Percentiles rank a stretch among this genome's conserved stretches.
phyloP scores from a whole-genome alignment of 768 basidiomycete genomes.

The Suillus variegatus region DNA sequence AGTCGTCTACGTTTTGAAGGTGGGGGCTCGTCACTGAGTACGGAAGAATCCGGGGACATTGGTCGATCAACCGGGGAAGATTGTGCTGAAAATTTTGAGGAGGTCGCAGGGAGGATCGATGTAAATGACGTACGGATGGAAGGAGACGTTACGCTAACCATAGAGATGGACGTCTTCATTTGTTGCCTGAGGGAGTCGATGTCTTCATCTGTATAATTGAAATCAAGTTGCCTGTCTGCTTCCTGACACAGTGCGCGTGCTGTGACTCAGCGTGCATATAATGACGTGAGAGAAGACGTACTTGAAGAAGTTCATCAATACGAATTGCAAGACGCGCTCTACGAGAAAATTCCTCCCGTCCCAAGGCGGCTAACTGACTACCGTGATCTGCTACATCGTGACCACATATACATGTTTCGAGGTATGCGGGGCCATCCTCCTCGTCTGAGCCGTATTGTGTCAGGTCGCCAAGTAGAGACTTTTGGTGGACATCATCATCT shows the following conservation, averaged over 20 bases:
- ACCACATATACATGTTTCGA: slow-evolving; percentile 67
- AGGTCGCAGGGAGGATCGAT: slow-evolving; percentile 3
- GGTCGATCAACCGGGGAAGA: slow-evolving; percentile 22
- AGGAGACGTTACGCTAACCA: slow-evolving; percentile 50
- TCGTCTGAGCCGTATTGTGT: slow-evolving; percentile 74
- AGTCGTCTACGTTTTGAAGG: slow-evolving; percentile 54
- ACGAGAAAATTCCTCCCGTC: slow-evolving; percentile 66
- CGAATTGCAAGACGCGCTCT: slow-evolving; percentile 74
- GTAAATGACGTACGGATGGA: slow-evolving; percentile 49
- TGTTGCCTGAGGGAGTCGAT: slow-evolving; percentile 70
- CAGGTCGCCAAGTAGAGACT: slow-evolving; percentile 52
- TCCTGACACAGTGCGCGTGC: slow-evolving; percentile 48
- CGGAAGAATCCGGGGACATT: slow-evolving; percentile 40
- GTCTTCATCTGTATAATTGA: slow-evolving; percentile 71
- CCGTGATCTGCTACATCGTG: slow-evolving; percentile 67
- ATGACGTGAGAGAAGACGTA: slow-evolving; percentile 35
- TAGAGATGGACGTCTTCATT: slow-evolving; percentile 57
- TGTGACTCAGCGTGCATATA: slow-evolving; percentile 1
- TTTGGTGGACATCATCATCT: slow-evolving; percentile 44
- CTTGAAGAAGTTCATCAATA: slow-evolving; percentile 82
- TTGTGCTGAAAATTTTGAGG: slow-evolving; percentile 22
- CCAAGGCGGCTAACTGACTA: slow-evolving; percentile 58
- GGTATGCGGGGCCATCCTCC: slow-evolving; percentile 56
- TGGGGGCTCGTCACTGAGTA: slow-evolving; percentile 45
- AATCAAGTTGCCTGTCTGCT: slow-evolving; percentile 74